Evolutionary conservation across 2,329 filamentous ascomycete species (phyloP), one percentile per base, ranked within the genome.

Genomic region (Corinectria fuckeliana): DNA sequence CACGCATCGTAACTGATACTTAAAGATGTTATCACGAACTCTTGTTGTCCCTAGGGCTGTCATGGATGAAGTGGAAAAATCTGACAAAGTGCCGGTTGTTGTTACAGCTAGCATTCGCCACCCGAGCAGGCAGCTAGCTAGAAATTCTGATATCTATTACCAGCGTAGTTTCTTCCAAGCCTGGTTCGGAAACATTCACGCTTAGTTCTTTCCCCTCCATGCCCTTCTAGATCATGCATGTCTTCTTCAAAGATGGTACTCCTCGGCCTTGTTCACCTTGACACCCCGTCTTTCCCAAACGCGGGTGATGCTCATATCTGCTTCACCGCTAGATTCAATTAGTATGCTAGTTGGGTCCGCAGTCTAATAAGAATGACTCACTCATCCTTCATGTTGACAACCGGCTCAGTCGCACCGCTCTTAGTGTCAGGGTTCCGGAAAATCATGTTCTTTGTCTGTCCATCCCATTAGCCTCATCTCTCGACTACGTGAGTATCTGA

Each of bases 211-310:
- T 13, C 5, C 26, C 1, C 25, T 44, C 26, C 7, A 28, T 26
- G 5, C n/a, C 14, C 11, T 10, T 18, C 23, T 44, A 11, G 18
- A 26, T 38, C 26, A 38, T 38, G 38, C 25, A 45, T 28, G n/a
- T 10, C 20, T 25, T 47, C 20, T 41, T 58, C 16, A 69, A 1
- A 70, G 57, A 10, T 70, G 68, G 7, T 70, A 70, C 6, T 70
- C 68, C 8, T 63, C 60, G 1, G 56, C 55, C n/a, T 58, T 39
- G 1, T 23, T 53, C 3, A 69, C 65, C 25, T 51, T 69, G 3
- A 66, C 57, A 0, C 68, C 68, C 5, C 62, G 62, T 49, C 65
- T 59, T 56, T 70, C 66, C 68, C 68, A 70, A 1, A 70, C 64
- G 0, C 60, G 26, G 1, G 53, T 42, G 1, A 70, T 67, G 0